A percentile compares a stretch with the other conserved stretches of the same genome.
These are phyloP conservation scores for Oryza longistaminata DNA, from an alignment of 176 grass and related monocot genomes.

Conservation along the genomic window DNA sequence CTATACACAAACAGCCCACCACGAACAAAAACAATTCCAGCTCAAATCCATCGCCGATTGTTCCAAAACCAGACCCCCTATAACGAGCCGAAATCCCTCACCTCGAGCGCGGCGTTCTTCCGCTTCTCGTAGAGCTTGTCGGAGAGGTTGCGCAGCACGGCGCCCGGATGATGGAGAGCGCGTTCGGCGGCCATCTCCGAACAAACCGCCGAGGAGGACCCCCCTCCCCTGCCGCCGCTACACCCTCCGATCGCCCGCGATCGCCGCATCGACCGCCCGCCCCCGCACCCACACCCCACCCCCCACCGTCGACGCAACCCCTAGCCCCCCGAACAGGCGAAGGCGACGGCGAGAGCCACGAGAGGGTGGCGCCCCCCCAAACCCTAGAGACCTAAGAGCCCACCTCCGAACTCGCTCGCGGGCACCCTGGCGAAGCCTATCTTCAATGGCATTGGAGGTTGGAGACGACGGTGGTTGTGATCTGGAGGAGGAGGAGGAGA, in stretches of 20 bases:
- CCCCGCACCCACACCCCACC: constrained; percentile 30
- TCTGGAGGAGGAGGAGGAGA: constrained; percentile 30
- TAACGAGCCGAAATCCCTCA: constrained; percentile 41
- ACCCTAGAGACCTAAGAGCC: constrained; percentile 40
- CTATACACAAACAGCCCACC: constrained; percentile 40
- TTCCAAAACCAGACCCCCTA: neutral
- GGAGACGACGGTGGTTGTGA: constrained; percentile 46
- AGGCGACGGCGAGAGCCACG: neutral
- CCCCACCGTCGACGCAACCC: constrained; percentile 35
- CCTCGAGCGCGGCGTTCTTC: constrained; percentile 99
- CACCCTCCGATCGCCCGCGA: constrained; percentile 48
- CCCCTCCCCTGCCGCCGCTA: constrained; percentile 27
- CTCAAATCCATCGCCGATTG: constrained; percentile 16
- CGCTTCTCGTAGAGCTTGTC: constrained; percentile 99
- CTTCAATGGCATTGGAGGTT: constrained; percentile 42
- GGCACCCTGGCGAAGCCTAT: constrained; percentile 6
- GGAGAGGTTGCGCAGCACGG: constrained; percentile 86
- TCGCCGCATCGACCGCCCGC: constrained; percentile 52
- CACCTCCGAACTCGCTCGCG: constrained; percentile 20
- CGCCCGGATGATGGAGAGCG: constrained; percentile 70
- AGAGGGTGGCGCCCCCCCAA: constrained; percentile 1
- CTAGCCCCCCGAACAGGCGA: constrained; percentile 21
- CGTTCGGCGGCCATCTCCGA: constrained; percentile 68
- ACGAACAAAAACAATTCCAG: constrained; percentile 9
- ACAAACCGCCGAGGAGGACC: constrained; percentile 35